phyloP scores from a whole-genome alignment of 441 rosid species.

The Croton laevigatus region DNA sequence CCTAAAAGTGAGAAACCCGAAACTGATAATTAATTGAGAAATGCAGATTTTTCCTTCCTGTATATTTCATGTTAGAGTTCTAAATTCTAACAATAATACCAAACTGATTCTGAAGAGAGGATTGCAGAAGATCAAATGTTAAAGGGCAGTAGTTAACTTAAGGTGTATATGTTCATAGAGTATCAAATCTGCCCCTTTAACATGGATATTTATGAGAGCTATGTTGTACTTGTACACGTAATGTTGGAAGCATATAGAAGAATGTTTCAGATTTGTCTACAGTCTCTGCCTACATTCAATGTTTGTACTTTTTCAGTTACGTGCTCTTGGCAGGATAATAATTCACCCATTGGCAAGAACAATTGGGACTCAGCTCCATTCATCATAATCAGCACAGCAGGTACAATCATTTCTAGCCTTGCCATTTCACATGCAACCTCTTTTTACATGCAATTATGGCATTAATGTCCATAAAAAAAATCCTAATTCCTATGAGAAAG shows the following conservation, averaged over 20 bases:
- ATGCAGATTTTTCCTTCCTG: slow-evolving; percentile 4
- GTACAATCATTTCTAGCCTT: not conserved
- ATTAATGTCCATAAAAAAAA: not conserved
- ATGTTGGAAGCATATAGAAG: not conserved
- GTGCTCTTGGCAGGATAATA: not conserved
- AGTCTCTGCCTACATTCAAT: not conserved
- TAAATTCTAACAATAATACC: not conserved
- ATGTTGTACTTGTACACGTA: not conserved
- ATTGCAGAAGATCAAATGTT: not conserved
- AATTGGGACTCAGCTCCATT: not conserved
- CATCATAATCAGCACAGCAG: not conserved
- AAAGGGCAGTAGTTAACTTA: not conserved
- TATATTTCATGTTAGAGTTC: slow-evolving; percentile 5
- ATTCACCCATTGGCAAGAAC: not conserved
- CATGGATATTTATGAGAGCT: not conserved
- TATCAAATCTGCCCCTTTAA: not conserved
- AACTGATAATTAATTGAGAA: slow-evolving; percentile 10
- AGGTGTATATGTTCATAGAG: no score
- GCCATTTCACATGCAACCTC: not conserved
- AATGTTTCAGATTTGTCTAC: not conserved
- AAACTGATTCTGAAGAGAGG: not conserved
- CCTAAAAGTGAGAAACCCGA: slow-evolving; percentile 15
- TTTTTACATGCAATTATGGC: not conserved
- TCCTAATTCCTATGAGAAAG: no score
- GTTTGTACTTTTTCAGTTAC: not conserved